phyloP scores from a whole-genome alignment of 306 rosid species.

The Hylodesmum podocarpum region DNA sequence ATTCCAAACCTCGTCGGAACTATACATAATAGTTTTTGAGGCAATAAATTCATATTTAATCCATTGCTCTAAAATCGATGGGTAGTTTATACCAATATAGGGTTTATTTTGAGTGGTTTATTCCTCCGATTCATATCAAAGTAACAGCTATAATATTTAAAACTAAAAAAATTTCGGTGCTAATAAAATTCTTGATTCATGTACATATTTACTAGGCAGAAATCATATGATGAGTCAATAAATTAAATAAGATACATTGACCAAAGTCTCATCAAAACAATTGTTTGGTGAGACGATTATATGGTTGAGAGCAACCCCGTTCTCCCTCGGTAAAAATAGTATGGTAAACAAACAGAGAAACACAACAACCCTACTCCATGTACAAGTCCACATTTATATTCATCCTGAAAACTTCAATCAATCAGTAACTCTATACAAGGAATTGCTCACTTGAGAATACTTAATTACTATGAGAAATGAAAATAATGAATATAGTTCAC shows the following conservation, averaged over 20 bases:
- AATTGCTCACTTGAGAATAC: too few relatives aligned
- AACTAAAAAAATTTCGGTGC: background rate
- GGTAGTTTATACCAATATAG: too few relatives aligned
- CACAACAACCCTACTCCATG: background rate
- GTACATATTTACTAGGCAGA: background rate
- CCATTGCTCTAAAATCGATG: too few relatives aligned
- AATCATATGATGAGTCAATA: background rate
- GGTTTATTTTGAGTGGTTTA: background rate
- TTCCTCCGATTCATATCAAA: background rate
- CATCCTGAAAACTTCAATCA: background rate
- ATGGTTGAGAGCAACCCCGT: background rate
- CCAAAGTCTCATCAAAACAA: background rate
- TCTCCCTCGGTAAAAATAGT: background rate
- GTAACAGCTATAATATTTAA: background rate
- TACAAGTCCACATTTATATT: background rate
- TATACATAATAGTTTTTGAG: background rate
- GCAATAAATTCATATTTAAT: background rate
- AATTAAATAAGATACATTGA: background rate
- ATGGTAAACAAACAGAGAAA: background rate
- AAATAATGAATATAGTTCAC: too few relatives aligned
- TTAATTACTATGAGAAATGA: too few relatives aligned
- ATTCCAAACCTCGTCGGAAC: background rate
- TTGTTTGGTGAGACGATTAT: background rate
- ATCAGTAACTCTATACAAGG: background rate
- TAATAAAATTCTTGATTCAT: background rate